Percentiles rank a stretch among this genome's conserved stretches.
Conservation (phyloP, 2,329 filamentous ascomycete species). For the Lasiodiplodia sp. region DNA sequence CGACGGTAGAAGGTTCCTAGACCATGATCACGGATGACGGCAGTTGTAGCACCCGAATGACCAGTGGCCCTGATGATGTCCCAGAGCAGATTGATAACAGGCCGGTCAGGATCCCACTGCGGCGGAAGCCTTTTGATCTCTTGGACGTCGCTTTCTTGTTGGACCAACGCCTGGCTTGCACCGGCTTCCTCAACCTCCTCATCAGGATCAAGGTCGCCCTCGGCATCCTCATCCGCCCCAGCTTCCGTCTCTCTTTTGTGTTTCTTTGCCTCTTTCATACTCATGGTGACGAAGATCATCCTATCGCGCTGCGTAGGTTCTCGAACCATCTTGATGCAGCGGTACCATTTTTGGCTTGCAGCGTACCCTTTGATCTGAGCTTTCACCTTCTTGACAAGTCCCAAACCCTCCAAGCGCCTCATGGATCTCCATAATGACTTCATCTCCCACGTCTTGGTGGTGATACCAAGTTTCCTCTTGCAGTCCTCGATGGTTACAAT, state of each 20-base stretch:
- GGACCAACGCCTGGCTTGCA: conserved; percentile 33
- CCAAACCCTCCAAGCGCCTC: conserved; percentile 48
- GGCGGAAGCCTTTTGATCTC: conserved; percentile 51
- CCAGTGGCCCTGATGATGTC: conserved; percentile 58
- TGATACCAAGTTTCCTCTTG: conserved; percentile 42
- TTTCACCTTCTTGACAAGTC: conserved; percentile 49
- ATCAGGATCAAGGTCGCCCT: conserved; percentile 17
- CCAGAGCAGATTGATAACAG: conserved; percentile 60
- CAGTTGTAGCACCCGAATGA: conserved; percentile 57
- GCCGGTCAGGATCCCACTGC: conserved; percentile 62
- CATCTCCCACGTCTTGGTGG: conserved; percentile 46
- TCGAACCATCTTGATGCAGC: conserved; percentile 52
- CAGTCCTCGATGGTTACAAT: conserved; percentile 62
- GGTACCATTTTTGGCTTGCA: conserved; percentile 39
- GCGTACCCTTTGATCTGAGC: conserved; percentile 44
- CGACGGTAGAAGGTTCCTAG: conserved; percentile 62
- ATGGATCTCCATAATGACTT: conserved; percentile 49
- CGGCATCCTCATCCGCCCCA: conserved; percentile 29
- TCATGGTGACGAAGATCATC: conserved; percentile 41
- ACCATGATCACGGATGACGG: conserved; percentile 45
- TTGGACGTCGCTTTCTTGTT: conserved; percentile 38
- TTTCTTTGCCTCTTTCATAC: conserved; percentile 33
- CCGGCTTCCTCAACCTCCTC: conserved; percentile 42
- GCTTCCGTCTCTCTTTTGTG: conserved; percentile 13
- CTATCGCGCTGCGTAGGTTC: conserved; percentile 44